Evolutionary conservation across 1,284 basidiomycete species (phyloP).

Genomic region (Afroboletus lepidellus): DNA sequence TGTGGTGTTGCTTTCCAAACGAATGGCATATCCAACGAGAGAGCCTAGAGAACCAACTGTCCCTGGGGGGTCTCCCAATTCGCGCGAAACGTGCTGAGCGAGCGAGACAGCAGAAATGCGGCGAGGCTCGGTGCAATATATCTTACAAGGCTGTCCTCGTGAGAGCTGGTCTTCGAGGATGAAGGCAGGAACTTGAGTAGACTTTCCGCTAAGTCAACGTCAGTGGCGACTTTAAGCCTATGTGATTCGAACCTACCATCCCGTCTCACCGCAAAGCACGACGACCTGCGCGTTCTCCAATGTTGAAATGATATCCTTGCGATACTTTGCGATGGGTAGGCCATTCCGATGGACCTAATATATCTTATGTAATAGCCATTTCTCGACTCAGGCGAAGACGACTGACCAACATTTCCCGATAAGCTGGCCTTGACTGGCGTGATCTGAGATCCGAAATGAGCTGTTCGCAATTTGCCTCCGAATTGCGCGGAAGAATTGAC

Average conservation of each 20-base stretch:
- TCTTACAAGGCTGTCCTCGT: slow-evolving; percentile 83
- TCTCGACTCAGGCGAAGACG: background rate
- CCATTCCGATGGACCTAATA: slow-evolving; percentile 64
- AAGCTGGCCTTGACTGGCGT: slow-evolving; percentile 61
- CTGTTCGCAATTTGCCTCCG: slow-evolving; percentile 42
- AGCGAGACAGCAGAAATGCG: slow-evolving; percentile 97
- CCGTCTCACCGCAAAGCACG: slow-evolving; percentile 96
- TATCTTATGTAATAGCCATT: slow-evolving; percentile 3
- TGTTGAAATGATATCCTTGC: slow-evolving; percentile 70
- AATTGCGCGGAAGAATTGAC: slow-evolving; percentile 18
- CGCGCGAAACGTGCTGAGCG: slow-evolving; percentile 92
- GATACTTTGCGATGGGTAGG: slow-evolving; percentile 88
- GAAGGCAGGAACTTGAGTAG: slow-evolving; percentile 94
- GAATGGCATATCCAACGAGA: slow-evolving; percentile 93
- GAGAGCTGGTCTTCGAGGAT: slow-evolving; percentile 90
- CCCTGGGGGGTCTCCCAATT: slow-evolving; percentile 85
- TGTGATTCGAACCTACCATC: slow-evolving; percentile 59
- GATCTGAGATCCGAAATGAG: slow-evolving; percentile 59
- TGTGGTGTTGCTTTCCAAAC: slow-evolving; percentile 87
- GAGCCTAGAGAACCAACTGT: slow-evolving; percentile 80
- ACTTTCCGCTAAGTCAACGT: slow-evolving; percentile 76
- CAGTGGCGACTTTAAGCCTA: slow-evolving; percentile 3
- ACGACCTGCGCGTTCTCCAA: slow-evolving; percentile 84
- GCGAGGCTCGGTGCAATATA: slow-evolving; percentile 95
- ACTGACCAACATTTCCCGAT: slow-evolving; percentile 87